phyloP scores from a whole-genome alignment of 495 filamentous ascomycete species.

The Hypomontagnella monticulosa region DNA sequence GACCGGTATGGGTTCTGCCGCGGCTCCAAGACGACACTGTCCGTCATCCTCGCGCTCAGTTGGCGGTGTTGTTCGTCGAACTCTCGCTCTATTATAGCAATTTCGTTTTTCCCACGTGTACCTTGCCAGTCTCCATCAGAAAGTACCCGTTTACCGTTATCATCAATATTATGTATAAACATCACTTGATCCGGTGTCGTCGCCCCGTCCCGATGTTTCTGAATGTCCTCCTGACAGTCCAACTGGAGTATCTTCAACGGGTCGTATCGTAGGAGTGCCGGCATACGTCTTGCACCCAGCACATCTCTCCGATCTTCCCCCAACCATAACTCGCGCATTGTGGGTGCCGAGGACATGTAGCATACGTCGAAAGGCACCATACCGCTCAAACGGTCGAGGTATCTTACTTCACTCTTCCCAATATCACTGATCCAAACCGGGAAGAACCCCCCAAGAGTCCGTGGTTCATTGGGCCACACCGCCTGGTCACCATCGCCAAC shows the following conservation, averaged over 20 bases:
- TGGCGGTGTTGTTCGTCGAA: not conserved
- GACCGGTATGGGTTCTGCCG: conserved; percentile 5
- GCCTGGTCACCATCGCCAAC: conserved; percentile 35
- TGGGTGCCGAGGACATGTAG: conserved; percentile 55
- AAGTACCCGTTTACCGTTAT: not conserved
- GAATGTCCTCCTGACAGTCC: conserved; percentile 19
- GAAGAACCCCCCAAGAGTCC: conserved; percentile 34
- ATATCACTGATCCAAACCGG: conserved; percentile 30
- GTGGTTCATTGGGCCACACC: conserved; percentile 37
- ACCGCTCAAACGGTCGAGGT: conserved; percentile 50
- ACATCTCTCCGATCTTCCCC: conserved; percentile 56
- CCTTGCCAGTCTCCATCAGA: conserved; percentile 25
- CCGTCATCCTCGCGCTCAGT: not conserved
- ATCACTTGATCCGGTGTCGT: conserved; percentile 43
- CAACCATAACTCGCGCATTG: conserved; percentile 49
- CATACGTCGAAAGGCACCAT: conserved; percentile 54
- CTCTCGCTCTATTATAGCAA: conserved; percentile 6
- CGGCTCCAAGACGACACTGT: conserved; percentile 32
- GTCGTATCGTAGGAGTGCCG: conserved; percentile 48
- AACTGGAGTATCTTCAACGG: conserved; percentile 8
- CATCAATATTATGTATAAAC: conserved; percentile 31
- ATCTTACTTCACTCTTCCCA: not conserved
- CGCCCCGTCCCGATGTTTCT: conserved; percentile 17
- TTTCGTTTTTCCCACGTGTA: conserved; percentile 34
- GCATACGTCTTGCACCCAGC: conserved; percentile 53